These are phyloP conservation scores for Ascochyta clinopodiicola DNA, from an alignment of 2,329 filamentous ascomycete genomes.

Conservation along the genomic window DNA sequence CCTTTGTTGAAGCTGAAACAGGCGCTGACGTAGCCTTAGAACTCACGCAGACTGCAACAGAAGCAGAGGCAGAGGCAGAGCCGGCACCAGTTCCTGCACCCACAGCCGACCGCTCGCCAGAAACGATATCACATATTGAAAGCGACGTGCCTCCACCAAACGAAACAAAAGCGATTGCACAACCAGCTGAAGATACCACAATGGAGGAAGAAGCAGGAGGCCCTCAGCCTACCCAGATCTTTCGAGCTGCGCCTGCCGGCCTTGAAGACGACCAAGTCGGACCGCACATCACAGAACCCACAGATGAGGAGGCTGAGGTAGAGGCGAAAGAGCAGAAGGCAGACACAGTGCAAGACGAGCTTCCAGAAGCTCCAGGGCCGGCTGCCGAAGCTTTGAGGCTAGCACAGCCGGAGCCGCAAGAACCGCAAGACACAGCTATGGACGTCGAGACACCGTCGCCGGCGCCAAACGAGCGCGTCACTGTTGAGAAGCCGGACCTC, in stretches of 20 bases:
- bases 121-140: conserved; percentile 33
- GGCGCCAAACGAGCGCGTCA: conserved; percentile 34
- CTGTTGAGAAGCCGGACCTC: conserved; percentile 41
- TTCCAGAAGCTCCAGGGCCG: conserved; percentile 31
- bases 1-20: background rate
- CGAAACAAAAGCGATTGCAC: conserved; percentile 19
- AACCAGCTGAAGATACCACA: conserved; percentile 25
- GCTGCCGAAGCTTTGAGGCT: conserved; percentile 31
- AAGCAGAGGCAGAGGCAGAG: background rate
- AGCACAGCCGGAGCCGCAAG: conserved; percentile 8
- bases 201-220: conserved; percentile 25
- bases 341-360: conserved; percentile 11
- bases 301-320: conserved; percentile 19
- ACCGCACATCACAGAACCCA: conserved; percentile 25
- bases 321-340: conserved; percentile 4
- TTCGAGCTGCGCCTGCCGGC: conserved; percentile 25
- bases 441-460: conserved; percentile 27
- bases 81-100: conserved; percentile 20
- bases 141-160: conserved; percentile 25
- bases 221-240: conserved; percentile 21
- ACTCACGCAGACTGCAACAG: conserved; percentile 2
- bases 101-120: conserved; percentile 25
- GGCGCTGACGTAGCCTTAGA: conserved; percentile 19
- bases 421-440: conserved; percentile 9
- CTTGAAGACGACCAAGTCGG: conserved; percentile 26